Base-by-base conservation (phyloP, 345 rosid species). In the Eutrema japonicum region DNA sequence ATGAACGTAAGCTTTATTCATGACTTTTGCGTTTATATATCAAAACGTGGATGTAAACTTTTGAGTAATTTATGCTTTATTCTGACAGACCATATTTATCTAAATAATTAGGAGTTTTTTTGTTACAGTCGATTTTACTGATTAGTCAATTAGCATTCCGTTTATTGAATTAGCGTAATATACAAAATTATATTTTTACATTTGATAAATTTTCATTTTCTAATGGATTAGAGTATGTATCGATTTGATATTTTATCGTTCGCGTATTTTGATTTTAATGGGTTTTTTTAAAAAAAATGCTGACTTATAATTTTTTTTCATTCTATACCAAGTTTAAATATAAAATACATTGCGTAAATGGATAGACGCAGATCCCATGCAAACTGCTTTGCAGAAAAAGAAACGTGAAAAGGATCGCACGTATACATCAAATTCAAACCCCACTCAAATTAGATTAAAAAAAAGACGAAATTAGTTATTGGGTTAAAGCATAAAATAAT, bases 351-450 rank as follows among this genome's bases (percentile, higher is more conserved):
- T 6, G 37, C 33, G 32, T 4, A 22, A 60, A 67, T 67, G 68
- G 74, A 59, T 75, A 42, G 50, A 67, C 62, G 49, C 63, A 67
- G 48, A 67, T 51, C 41, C 78, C 63, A 75, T 60, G 78, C 68
- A 75, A 75, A 74, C 54, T 67, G 50, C 78, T 75, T 56, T 50
- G 47, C 27, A 36, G 30, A 50, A 75, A 75, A 67, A 58, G 61
- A 60, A 67, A 60, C 69, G 49, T 60, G 73, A 75, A 68, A 75
- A 52, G 73, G 78, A 67, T 67, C 56, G 63, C 66, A 65, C 58
- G 14, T 75, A 67, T 75, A 60, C 68, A 51, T 58, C 54, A 49
- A 30, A 67, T 50, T 66, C 38, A 40, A 74, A 18, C 13, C 77
- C 66, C 67, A 66, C 54, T 22, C 33, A 11, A 47, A 8, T 16